phyloP scores from a whole-genome alignment of 2,329 filamentous ascomycete species.

The Cercospora zeae-maydis region DNA sequence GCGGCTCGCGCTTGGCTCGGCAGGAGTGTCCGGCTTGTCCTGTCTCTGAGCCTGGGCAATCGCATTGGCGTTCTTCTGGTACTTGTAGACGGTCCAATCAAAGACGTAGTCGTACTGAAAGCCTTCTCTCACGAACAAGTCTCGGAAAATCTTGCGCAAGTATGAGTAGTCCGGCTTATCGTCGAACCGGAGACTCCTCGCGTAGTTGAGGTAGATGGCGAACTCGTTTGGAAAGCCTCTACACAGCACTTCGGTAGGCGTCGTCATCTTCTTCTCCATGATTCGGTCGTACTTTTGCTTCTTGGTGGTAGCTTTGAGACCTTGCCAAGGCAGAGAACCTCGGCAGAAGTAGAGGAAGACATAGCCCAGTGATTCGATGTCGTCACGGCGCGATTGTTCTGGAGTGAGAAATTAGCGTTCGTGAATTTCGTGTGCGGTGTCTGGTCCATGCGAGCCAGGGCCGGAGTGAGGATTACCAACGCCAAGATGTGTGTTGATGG shows the following conservation, averaged over 20 bases:
- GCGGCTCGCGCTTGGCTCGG: not conserved
- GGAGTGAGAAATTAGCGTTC: conserved; percentile 13
- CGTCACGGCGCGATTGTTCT: conserved; percentile 31
- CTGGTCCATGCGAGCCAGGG: conserved; percentile 23
- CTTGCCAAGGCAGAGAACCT: conserved; percentile 32
- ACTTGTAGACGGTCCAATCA: conserved; percentile 99
- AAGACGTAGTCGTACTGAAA: conserved; percentile 99
- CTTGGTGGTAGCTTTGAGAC: conserved; percentile 20
- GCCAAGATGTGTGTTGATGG: not conserved
- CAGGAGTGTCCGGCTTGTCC: not conserved
- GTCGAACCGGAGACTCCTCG: conserved; percentile 94
- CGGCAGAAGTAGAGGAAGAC: conserved; percentile 30
- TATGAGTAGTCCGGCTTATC: conserved; percentile 99
- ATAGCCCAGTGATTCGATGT: conserved; percentile 33
- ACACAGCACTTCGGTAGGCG: conserved; percentile 58
- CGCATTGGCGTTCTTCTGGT: conserved; percentile 97
- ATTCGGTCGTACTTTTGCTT: conserved; percentile 25
- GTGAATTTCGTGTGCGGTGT: conserved; percentile 21
- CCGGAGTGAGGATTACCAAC: not conserved
- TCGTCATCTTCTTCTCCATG: conserved; percentile 27
- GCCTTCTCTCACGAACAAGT: conserved; percentile 95
- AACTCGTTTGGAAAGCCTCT: conserved; percentile 99
- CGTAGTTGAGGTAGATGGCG: conserved; percentile 99
- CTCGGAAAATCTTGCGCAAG: conserved; percentile 99
- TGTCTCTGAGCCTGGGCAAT: conserved; percentile 68